Evolutionary conservation across 352 stramenopile genomes (phyloP).

Genomic region (Labyrinthula sp.): DNA sequence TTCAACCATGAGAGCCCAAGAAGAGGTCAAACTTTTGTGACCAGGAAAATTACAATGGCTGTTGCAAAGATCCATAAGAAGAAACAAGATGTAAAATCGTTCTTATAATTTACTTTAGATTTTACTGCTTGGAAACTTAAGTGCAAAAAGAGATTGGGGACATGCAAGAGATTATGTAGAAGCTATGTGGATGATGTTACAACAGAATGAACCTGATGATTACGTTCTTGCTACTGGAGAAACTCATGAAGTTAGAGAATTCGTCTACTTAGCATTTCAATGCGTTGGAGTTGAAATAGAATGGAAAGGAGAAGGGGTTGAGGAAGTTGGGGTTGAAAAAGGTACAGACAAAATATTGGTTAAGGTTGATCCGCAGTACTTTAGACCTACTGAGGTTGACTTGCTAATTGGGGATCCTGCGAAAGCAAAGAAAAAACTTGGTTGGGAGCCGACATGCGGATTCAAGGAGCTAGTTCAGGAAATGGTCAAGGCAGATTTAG

Average conservation of each 20-base stretch:
- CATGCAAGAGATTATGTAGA: conserved; percentile 11
- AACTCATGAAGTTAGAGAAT: neutral
- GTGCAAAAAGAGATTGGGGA: conserved; percentile 5
- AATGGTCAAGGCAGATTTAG: neutral
- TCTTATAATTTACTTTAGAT: no score
- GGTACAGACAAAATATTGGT: conserved; percentile 5
- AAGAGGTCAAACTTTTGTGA: conserved; percentile 1
- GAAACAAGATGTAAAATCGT: no score
- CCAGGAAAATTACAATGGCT: conserved; percentile 7
- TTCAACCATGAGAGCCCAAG: conserved; percentile 15
- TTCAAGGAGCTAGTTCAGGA: neutral
- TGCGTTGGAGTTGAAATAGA: conserved; percentile 1
- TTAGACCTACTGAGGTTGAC: conserved; percentile 2
- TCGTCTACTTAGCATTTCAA: conserved; percentile 1
- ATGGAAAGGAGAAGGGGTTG: conserved; percentile 6
- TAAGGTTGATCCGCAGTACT: conserved; percentile 6
- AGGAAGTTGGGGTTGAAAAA: conserved; percentile 1
- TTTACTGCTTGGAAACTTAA: conserved; percentile 4
- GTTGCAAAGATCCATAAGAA: conserved; percentile 1
- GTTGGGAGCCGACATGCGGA: neutral
- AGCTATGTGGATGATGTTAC: conserved; percentile 9
- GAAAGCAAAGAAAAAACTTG: conserved; percentile 3
- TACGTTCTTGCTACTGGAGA: conserved; percentile 51
- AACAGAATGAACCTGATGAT: conserved; percentile 54
- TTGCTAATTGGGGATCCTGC: conserved; percentile 1